These are phyloP conservation scores for Podospora sp. DNA, from an alignment of 495 filamentous ascomycete genomes.

Conservation along the genomic window DNA sequence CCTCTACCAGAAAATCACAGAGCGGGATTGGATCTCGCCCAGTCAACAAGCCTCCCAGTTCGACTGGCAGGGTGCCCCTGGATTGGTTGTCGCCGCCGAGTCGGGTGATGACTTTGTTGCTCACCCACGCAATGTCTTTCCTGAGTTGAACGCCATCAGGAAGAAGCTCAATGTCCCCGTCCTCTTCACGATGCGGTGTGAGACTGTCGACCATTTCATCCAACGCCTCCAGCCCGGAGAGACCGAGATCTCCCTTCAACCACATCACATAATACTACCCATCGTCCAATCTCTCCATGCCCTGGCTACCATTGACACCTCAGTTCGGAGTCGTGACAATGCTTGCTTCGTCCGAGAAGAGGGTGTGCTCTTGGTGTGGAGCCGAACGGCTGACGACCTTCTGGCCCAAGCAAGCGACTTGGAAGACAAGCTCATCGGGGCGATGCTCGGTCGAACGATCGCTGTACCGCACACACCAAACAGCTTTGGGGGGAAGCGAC, in stretches of 20 bases:
- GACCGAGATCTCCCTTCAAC: neutral
- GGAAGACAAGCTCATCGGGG: neutral
- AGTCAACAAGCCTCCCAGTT: neutral
- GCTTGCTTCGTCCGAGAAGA: neutral
- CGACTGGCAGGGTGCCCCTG: neutral
- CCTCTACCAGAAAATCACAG: neutral
- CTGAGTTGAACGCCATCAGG: neutral
- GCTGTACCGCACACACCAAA: neutral
- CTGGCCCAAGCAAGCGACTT: neutral
- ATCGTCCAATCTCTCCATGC: neutral
- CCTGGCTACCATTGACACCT: neutral
- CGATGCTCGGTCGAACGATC: neutral
- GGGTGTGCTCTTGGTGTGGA: neutral
- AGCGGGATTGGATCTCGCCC: neutral
- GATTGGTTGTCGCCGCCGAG: neutral
- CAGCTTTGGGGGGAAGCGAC: neutral
- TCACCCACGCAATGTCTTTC: neutral
- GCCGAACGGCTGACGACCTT: neutral
- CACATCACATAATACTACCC: neutral
- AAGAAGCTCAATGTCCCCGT: neutral
- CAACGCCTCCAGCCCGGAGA: neutral
- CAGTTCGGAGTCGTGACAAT: neutral
- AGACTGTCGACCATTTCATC: neutral
- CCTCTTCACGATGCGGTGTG: neutral
- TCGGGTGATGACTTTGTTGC: neutral